Conservation (phyloP, 2,329 filamentous ascomycete species). For the Didymella segeticola region DNA sequence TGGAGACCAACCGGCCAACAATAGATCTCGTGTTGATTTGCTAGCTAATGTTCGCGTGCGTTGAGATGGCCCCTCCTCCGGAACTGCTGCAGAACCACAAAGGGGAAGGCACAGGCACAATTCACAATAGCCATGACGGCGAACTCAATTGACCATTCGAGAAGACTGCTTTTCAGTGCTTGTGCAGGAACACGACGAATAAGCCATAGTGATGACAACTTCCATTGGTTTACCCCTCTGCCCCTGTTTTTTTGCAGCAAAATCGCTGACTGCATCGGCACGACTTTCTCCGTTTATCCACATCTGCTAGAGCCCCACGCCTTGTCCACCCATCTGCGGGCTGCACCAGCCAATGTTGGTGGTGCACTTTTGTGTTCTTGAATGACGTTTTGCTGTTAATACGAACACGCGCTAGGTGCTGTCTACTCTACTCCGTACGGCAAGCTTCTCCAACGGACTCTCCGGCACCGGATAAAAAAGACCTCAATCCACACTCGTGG, state of each 20-base stretch:
- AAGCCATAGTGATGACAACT: not conserved
- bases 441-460: not conserved
- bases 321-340: conserved; percentile 9
- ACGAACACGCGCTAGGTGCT: conserved; percentile 3
- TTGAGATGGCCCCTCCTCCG: not conserved
- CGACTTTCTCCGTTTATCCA: conserved; percentile 22
- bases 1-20: conserved; percentile 9
- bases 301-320: conserved; percentile 21
- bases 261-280: conserved; percentile 24
- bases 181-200: conserved; percentile 15
- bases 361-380: not conserved
- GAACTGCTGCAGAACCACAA: conserved; percentile 2
- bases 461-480: conserved; percentile 5
- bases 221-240: conserved; percentile 3
- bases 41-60: not conserved
- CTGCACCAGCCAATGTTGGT: conserved; percentile 9
- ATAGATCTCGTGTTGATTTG: conserved; percentile 11
- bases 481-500: conserved; percentile 14
- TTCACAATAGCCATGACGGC: conserved; percentile 1
- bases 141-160: not conserved
- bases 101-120: conserved; percentile 1
- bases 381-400: conserved; percentile 10
- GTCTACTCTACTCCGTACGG: conserved; percentile 6
- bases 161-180: not conserved
- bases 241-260: conserved; percentile 29